Conservation (phyloP, 805 yeast species). For the Wickerhamiella vanderwaltii region DNA sequence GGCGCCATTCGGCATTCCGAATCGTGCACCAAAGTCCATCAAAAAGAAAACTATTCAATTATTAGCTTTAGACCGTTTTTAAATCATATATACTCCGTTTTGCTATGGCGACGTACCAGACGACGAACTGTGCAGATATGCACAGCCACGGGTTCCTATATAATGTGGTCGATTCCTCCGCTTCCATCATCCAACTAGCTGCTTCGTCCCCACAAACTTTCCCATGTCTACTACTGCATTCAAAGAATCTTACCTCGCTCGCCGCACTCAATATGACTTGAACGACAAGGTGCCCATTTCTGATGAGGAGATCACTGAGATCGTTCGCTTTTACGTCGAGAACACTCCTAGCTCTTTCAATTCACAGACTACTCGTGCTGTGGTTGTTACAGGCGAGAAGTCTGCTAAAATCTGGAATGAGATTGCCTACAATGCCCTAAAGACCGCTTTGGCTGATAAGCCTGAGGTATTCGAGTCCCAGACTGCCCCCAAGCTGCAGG, state of each 20-base stretch:
- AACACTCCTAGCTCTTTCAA: constrained; percentile 44
- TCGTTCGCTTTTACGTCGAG: constrained; percentile 35
- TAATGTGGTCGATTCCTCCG: too few species aligned
- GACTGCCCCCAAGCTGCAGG: constrained; percentile 33
- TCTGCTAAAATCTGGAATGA: constrained; percentile 38
- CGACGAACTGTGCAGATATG: too few species aligned
- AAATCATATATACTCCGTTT: too few species aligned
- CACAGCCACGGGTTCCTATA: too few species aligned
- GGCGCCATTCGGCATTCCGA: too few species aligned
- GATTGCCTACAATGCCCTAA: constrained; percentile 26
- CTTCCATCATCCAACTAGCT: too few species aligned
- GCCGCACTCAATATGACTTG: constrained; percentile 39
- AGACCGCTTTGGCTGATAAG: constrained; percentile 14
- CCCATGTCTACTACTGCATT: background rate
- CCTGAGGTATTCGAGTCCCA: constrained; percentile 27
- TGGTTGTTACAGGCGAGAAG: constrained; percentile 35
- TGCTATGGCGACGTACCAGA: too few species aligned
- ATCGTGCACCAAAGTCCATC: too few species aligned
- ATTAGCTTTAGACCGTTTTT: too few species aligned
- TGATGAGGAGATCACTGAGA: constrained; percentile 30
- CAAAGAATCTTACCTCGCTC: constrained; percentile 14
- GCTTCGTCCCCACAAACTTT: too few species aligned
- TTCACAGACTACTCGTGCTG: constrained; percentile 39
- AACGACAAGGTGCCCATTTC: constrained; percentile 34
- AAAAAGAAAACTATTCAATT: too few species aligned